phyloP scores from a whole-genome alignment of 2,329 filamentous ascomycete species.

The Truncatella angustata region DNA sequence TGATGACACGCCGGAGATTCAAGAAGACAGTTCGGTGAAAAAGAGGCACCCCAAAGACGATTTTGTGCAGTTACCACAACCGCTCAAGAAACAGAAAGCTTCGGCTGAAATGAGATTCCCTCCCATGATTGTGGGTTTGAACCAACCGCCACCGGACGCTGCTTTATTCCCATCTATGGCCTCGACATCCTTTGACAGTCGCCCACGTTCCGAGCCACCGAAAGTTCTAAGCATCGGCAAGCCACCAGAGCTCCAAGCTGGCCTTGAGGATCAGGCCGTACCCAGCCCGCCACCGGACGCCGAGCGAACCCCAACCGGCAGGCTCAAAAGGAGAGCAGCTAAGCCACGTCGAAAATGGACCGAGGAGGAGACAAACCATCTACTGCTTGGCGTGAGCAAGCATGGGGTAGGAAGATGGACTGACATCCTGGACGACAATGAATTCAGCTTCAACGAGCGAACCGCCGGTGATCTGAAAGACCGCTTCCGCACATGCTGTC shows the following conservation, averaged over 20 bases:
- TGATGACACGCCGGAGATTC: conserved; percentile 39
- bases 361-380: conserved; percentile 62
- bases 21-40: conserved; percentile 49
- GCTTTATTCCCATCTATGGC: conserved; percentile 64
- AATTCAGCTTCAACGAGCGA: conserved; percentile 60
- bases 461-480: conserved; percentile 65
- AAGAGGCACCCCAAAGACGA: conserved; percentile 61
- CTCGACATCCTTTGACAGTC: conserved; percentile 52
- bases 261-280: conserved; percentile 22
- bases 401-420: conserved; percentile 67
- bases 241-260: conserved; percentile 23
- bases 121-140: conserved; percentile 64
- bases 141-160: conserved; percentile 56
- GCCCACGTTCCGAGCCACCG: conserved; percentile 38
- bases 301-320: conserved; percentile 32
- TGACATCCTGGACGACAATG: conserved; percentile 59
- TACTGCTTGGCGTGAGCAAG: conserved; percentile 59
- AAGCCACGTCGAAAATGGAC: conserved; percentile 64
- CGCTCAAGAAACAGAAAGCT: conserved; percentile 63
- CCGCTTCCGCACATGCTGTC: conserved; percentile 65
- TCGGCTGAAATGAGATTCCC: conserved; percentile 54
- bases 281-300: conserved; percentile 26
- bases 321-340: conserved; percentile 51
- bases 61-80: conserved; percentile 62
- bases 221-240: conserved; percentile 38